Percentiles rank a stretch among this genome's conserved stretches.
Conservation (phyloP, 257 asterid genomes). For the Craterostigma plantagineum region DNA sequence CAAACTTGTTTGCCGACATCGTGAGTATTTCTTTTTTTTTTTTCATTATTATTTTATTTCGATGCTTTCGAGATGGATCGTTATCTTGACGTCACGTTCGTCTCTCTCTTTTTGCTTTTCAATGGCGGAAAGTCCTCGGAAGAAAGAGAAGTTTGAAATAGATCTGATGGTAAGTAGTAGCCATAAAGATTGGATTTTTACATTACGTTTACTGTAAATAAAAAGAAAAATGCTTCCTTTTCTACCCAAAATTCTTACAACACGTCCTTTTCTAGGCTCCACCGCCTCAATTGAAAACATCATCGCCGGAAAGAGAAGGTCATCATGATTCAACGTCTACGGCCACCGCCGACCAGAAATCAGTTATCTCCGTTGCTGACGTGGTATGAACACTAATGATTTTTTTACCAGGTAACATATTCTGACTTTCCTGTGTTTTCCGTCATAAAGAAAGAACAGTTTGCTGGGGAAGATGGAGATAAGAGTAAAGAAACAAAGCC, state of each 20-base stretch:
- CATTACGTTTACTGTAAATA: neutral
- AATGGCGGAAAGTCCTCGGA: slow-evolving; percentile 25
- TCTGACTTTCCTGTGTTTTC: too few species aligned
- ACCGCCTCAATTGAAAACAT: slow-evolving; percentile 54
- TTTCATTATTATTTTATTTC: too few species aligned
- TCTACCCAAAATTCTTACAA: slow-evolving; percentile 6
- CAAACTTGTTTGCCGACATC: slow-evolving; percentile 9
- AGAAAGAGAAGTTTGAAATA: slow-evolving; percentile 70
- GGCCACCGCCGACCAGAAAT: slow-evolving; percentile 27
- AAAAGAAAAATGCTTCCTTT: neutral
- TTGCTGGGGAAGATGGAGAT: neutral
- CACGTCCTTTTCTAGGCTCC: slow-evolving; percentile 39
- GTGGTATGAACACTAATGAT: neutral
- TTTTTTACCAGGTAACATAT: too few species aligned
- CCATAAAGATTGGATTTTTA: slow-evolving; percentile 4
- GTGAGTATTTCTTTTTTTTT: too few species aligned
- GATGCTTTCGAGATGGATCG: too few species aligned
- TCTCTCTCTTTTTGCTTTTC: slow-evolving; percentile 16
- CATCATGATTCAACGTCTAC: slow-evolving; percentile 19
- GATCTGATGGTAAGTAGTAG: slow-evolving; percentile 79
- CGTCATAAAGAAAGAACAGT: neutral
- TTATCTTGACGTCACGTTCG: too few species aligned
- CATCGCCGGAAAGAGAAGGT: slow-evolving; percentile 40
- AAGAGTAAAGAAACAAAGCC: too few species aligned
- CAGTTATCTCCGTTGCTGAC: slow-evolving; percentile 14